Base-by-base conservation (phyloP, 306 rosid genomes). In the Morella rubra region DNA sequence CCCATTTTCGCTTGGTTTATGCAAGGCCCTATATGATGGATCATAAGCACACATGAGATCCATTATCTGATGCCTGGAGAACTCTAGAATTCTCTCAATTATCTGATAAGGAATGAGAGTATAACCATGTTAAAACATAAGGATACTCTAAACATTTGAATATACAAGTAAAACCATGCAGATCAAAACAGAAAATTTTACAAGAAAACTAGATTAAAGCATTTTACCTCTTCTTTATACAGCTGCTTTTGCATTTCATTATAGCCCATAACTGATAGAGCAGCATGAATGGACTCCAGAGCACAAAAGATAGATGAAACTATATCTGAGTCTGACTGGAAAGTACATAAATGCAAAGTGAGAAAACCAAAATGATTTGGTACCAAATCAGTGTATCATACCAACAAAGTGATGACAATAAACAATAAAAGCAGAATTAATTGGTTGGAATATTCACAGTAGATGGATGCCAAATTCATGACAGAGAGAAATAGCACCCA, bases 81-180 rank as follows among this genome's bases (percentile, higher is more conserved):
- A 90, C 91, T 95, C 99, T 77, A 95, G 87, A 88, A 92, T 91
- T 85, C 99, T 89, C 84, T 95, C 99, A 68, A 95, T 95, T 78
- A 90, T 86, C 99, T 95, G 89, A 73, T 20, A 76, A 41, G 4
- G 72, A 41, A 71, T 45, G 80, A 75, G 68, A 75, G 68, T 20
- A 32, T 77, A 19, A 45, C 42, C 58, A 32, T 41, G 44, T 45
- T 18, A 54, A 75, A 75, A 18, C 59, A 12, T 12, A 60, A 44
- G 22, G 72, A 75, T 75, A 37, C 50, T 49, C 24, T 32, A 66
- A 72, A 76, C 60, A 67, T 50, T 27, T 50, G 75, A 46, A 44
- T 37, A 69, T 24, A 53, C 11, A 20, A 20, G 20, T 9, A 27
- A 66, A 16, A 76, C 22, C 44, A 32, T n/a, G 8, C 8, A 54